phyloP scores from a whole-genome alignment of 2,329 filamentous ascomycete species.

The Talaromyces funiculosus region DNA sequence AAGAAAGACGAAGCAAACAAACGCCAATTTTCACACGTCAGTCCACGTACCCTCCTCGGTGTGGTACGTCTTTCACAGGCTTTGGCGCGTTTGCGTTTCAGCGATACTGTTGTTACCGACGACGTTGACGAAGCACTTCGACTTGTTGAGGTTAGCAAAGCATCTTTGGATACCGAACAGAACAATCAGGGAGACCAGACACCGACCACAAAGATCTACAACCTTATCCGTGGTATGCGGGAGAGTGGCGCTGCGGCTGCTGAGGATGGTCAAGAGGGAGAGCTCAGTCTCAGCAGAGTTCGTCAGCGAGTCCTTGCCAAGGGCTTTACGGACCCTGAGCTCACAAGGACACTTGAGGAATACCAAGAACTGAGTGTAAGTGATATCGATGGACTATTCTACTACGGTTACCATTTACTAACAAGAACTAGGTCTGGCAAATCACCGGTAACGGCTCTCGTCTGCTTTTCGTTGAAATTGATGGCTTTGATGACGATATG shows the following conservation, averaged over 20 bases:
- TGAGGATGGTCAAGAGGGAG: slow-evolving; percentile 64
- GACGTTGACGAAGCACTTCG: slow-evolving; percentile 94
- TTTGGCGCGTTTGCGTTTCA: slow-evolving; percentile 84
- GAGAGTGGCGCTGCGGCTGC: slow-evolving; percentile 77
- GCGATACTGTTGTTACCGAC: slow-evolving; percentile 74
- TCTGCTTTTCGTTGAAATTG: slow-evolving; percentile 63
- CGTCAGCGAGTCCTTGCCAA: slow-evolving; percentile 89
- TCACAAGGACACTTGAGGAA: slow-evolving; percentile 78
- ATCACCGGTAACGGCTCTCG: slow-evolving; percentile 64
- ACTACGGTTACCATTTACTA: slow-evolving; percentile 29
- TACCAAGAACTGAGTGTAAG: slow-evolving; percentile 86
- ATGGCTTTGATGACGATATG: slow-evolving; percentile 42
- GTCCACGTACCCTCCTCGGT: slow-evolving; percentile 86
- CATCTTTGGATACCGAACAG: slow-evolving; percentile 72
- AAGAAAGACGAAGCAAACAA: slow-evolving; percentile 85
- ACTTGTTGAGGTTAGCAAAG: slow-evolving; percentile 87
- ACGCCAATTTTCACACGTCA: slow-evolving; percentile 90
- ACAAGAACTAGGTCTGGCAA: slow-evolving; percentile 63
- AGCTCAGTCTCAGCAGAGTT: slow-evolving; percentile 82
- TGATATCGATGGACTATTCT: no score
- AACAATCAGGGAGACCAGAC: slow-evolving; percentile 63
- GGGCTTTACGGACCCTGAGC: slow-evolving; percentile 93
- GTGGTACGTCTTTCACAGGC: slow-evolving; percentile 91
- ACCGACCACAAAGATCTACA: slow-evolving; percentile 86
- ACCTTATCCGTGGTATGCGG: slow-evolving; percentile 81